phyloP scores from a whole-genome alignment of 148 eudicot genomes.

The Vaccinium macrocarpon region DNA sequence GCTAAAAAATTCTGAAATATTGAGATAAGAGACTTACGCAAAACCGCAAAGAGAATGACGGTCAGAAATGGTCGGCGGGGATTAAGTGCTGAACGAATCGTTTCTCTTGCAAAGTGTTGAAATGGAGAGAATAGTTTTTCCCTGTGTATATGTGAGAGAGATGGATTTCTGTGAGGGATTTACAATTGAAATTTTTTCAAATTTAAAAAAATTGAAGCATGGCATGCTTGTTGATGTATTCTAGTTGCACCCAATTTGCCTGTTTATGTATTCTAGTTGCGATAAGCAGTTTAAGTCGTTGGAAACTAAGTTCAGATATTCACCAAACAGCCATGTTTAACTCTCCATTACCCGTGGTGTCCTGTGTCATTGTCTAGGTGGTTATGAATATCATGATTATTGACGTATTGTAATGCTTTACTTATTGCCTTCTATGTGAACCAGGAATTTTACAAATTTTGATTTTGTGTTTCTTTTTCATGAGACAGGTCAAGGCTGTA shows the following conservation, averaged over 20 bases:
- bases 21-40: too few relatives aligned
- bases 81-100: too few relatives aligned
- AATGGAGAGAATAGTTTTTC: too few relatives aligned
- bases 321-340: background rate
- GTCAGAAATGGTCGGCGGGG: too few relatives aligned
- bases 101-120: too few relatives aligned
- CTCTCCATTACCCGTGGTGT: background rate
- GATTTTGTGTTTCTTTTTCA: background rate
- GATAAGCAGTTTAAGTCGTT: background rate
- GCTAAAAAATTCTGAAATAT: too few relatives aligned
- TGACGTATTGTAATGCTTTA: background rate
- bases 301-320: background rate
- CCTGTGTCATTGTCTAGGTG: background rate
- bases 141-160: too few relatives aligned
- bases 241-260: background rate
- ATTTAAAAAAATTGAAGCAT: too few relatives aligned
- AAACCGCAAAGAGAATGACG: too few relatives aligned
- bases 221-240: too few relatives aligned
- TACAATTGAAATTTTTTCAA: too few relatives aligned
- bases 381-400: background rate
- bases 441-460: background rate
- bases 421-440: background rate
- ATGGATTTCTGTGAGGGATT: too few relatives aligned
- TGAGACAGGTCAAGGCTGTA: constrained; percentile 72
- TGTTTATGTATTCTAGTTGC: background rate